These are phyloP conservation scores for Gastrolobium bilobum DNA, from an alignment of 306 rosid species.

Conservation along the genomic window DNA sequence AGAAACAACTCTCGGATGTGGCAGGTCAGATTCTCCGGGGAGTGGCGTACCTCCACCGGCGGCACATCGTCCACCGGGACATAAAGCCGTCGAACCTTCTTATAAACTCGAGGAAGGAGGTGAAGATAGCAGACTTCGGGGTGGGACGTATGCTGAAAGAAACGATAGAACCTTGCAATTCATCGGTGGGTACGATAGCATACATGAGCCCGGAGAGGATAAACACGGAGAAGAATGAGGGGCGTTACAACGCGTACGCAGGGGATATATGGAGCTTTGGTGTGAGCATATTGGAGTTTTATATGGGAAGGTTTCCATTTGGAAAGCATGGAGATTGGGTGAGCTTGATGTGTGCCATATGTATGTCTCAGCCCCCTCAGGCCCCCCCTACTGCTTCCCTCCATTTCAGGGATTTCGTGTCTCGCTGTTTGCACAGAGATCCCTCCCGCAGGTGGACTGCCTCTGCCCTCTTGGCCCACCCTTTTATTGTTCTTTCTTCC, in stretches of 20 bases:
- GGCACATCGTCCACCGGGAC: slow-evolving; percentile 92
- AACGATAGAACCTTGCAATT: slow-evolving; percentile 97
- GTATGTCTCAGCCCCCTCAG: slow-evolving; percentile 97
- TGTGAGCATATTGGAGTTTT: slow-evolving; percentile 76
- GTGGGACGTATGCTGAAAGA: slow-evolving; percentile 85
- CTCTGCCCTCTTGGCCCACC: too few species aligned
- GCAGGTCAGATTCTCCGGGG: slow-evolving; percentile 90
- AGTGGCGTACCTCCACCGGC: slow-evolving; percentile 86
- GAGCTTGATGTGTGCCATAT: slow-evolving; percentile 91
- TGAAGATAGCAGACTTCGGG: slow-evolving; percentile 98
- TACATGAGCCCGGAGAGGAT: slow-evolving; percentile 98
- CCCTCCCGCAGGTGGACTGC: slow-evolving; percentile 68
- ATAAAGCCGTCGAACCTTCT: slow-evolving; percentile 95
- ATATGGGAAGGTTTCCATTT: slow-evolving; percentile 89
- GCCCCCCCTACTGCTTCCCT: slow-evolving; percentile 77
- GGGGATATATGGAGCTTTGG: slow-evolving; percentile 68
- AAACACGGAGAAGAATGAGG: slow-evolving; percentile 74
- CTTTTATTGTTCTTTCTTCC: too few species aligned
- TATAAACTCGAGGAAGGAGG: slow-evolving; percentile 75
- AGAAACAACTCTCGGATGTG: slow-evolving; percentile 72
- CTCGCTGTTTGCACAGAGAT: slow-evolving; percentile 84
- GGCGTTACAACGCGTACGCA: slow-evolving; percentile 57
- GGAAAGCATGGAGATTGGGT: slow-evolving; percentile 92
- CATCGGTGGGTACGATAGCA: slow-evolving; percentile 92
- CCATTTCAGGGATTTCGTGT: slow-evolving; percentile 75